Evolutionary conservation across 495 filamentous ascomycete species (phyloP).

Genomic region (Apodospora peruviana): DNA sequence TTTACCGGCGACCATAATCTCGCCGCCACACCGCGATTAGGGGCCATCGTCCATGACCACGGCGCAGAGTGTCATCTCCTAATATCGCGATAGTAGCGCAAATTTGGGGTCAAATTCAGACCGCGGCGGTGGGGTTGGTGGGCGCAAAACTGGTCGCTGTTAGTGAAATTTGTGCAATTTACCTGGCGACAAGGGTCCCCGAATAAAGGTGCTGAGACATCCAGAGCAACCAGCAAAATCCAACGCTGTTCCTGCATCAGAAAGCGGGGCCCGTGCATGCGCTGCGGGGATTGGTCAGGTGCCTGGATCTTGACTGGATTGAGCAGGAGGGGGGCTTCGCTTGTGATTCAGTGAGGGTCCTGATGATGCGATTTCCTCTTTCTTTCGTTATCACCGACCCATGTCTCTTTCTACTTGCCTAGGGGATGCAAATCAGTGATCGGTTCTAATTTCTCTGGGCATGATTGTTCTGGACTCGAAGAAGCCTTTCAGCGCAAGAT

Average conservation of each 20-base stretch:
- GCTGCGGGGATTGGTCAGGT: background rate
- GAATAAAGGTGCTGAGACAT: background rate
- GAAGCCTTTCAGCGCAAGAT: too few species aligned
- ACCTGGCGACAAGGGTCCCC: conserved; percentile 1
- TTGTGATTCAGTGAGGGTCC: background rate
- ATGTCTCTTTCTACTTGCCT: too few species aligned
- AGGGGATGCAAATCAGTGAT: too few species aligned
- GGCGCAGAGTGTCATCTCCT: conserved; percentile 2
- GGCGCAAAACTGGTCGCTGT: background rate
- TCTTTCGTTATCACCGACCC: too few species aligned
- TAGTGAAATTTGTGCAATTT: conserved; percentile 23
- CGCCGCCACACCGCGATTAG: background rate
- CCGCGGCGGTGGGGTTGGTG: background rate
- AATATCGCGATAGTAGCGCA: background rate
- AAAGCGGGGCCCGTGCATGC: conserved; percentile 7
- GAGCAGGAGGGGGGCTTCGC: background rate
- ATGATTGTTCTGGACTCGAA: too few species aligned
- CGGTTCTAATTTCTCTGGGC: too few species aligned
- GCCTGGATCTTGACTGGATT: background rate
- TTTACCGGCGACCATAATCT: too few species aligned
- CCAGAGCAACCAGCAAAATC: background rate
- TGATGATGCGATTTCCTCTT: background rate
- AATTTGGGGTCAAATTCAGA: too few species aligned
- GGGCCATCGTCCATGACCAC: conserved; percentile 3
- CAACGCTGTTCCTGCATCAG: conserved; percentile 13